phyloP scores from a whole-genome alignment of 306 rosid genomes.

The Arachis stenosperma region DNA sequence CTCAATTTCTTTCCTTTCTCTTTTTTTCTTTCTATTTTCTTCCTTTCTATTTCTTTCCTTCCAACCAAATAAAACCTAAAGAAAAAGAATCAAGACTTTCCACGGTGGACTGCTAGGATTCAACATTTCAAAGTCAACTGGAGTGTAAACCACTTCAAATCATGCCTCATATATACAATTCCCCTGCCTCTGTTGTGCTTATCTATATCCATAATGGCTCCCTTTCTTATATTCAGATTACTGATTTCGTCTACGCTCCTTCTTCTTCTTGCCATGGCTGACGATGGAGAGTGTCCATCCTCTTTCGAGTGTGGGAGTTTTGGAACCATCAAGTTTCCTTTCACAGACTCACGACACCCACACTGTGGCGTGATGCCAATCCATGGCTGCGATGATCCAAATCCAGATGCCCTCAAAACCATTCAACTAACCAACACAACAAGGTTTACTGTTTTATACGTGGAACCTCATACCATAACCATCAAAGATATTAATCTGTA shows the following conservation, averaged over 20 bases:
- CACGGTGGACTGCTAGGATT: background rate
- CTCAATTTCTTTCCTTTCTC: too few relatives aligned
- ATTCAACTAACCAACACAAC: constrained; percentile 24
- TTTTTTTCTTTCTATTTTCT: too few relatives aligned
- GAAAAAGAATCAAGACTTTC: too few relatives aligned
- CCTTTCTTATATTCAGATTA: background rate
- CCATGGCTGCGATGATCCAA: background rate
- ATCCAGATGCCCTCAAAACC: background rate
- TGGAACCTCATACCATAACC: background rate
- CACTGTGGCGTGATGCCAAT: constrained; percentile 42
- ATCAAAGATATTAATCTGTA: background rate
- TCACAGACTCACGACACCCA: constrained; percentile 1
- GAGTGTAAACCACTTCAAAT: background rate
- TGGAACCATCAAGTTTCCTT: constrained; percentile 38
- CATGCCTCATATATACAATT: background rate
- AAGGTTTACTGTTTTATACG: background rate
- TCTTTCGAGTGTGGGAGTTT: constrained; percentile 20
- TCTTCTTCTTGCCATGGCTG: constrained; percentile 30
- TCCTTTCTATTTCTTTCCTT: too few relatives aligned
- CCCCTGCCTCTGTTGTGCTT: background rate
- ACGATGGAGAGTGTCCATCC: constrained; percentile 20
- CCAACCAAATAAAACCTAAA: too few relatives aligned
- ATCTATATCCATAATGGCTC: background rate
- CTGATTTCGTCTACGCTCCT: constrained; percentile 4
- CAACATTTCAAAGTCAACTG: background rate